Evolutionary conservation across 208 protist genomes (phyloP), one percentile per base, ranked within the genome.

Genomic region (Wallacemonas sp.): DNA sequence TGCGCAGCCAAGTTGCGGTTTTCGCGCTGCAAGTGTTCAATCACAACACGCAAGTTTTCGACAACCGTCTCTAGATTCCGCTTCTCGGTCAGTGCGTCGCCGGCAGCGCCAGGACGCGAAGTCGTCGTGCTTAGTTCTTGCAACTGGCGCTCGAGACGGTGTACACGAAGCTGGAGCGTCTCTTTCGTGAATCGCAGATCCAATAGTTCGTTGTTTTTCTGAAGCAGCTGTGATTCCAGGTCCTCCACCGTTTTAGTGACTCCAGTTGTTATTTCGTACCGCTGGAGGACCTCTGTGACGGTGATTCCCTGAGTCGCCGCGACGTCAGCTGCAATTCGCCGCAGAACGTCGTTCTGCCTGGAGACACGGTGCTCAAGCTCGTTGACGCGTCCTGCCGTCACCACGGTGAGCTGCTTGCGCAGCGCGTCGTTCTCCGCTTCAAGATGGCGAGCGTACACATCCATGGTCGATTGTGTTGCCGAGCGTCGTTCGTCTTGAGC

Each of bases 101-200:
- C 68, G 54, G 45, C 26, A 26, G 61, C 47, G 12, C 44, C 15
- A 9, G 12, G 44, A 19, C 44, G 11, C 12, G 22, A 49, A 11
- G 36, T 14, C 36, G 14, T 6, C 36, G 36, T 6, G 9, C 6
- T 41, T 41, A 6, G 36, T 41, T 63, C 38, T 51, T 60, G 14
- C 22, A 95, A 46, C 44, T 94, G 88, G 17, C 83, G 80, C 62
- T 93, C 68, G 22, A 89, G 54, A 14, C 88, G 78, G 41, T 61
- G 65, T n/a, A 86, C 70, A 59, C 80, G 75, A 38, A 91, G 66
- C 28, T 81, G 68, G 28, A 91, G 63, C 21, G 77, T 77, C 62
- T 96, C 91, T 19, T 74, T 67, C 30, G 63, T 79, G 66, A 92
- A 94, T 34, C 80, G 77, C 11, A 94, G 75, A 49, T 94, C 86